phyloP scores from a whole-genome alignment of 768 basidiomycete genomes.

The Tephrocybe rancida region DNA sequence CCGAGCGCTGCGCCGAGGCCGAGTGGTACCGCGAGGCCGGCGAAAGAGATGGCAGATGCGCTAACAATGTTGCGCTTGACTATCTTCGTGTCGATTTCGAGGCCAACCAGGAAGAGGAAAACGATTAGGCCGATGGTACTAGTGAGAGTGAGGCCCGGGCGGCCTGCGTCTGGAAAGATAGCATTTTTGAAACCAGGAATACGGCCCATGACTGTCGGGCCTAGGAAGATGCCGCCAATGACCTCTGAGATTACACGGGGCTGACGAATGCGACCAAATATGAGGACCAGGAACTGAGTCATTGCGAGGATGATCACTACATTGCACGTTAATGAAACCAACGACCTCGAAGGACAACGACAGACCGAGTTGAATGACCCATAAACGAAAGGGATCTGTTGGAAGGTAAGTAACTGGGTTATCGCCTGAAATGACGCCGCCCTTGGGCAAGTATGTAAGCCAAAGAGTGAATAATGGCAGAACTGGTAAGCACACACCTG shows the following conservation, averaged over 20 bases:
- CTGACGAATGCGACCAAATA: constrained; percentile 73
- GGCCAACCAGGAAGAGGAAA: constrained; percentile 84
- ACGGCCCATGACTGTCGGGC: constrained; percentile 75
- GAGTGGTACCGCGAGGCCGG: constrained; percentile 77
- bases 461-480: neutral
- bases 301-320: constrained; percentile 80
- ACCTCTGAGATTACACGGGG: constrained; percentile 94
- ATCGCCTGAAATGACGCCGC: constrained; percentile 75
- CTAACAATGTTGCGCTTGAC: constrained; percentile 63
- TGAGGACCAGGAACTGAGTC: constrained; percentile 71
- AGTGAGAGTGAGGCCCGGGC: constrained; percentile 67
- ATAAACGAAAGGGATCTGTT: constrained; percentile 71
- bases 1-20: constrained; percentile 78
- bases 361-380: constrained; percentile 77
- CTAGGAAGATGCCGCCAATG: constrained; percentile 86
- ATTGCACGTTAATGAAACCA: constrained; percentile 20
- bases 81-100: constrained; percentile 78
- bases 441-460: constrained; percentile 39
- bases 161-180: constrained; percentile 58
- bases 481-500: constrained; percentile 38
- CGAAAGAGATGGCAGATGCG: constrained; percentile 59
- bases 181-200: constrained; percentile 67
- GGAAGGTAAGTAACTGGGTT: constrained; percentile 68
- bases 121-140: constrained; percentile 76
- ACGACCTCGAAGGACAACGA: constrained; percentile 10